Base-by-base conservation (phyloP, 257 asterid genomes). In the Lithospermum erythrorhizon region DNA sequence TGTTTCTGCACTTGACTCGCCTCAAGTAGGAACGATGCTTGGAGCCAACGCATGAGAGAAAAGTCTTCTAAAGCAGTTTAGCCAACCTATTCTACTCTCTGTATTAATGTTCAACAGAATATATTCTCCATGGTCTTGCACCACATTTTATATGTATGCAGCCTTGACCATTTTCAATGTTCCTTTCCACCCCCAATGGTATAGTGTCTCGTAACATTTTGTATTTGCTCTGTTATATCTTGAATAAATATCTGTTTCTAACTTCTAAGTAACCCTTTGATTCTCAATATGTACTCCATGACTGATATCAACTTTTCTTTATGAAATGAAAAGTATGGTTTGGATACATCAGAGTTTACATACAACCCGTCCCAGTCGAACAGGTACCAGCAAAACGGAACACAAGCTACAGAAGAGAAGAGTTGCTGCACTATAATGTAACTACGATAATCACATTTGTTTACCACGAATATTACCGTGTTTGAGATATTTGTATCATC, bases 21-120 rank as follows among this genome's bases (percentile, higher is more conserved):
- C 67, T 85, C 99, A 11, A 89, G 93, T 66, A 83, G 97, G 71
- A 93, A 72, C 51, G 99, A 93, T 72, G 97, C 99, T 61, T 93
- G 99, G 99, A 93, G 99, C 67, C 65, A 89, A 55, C 95, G 99
- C 32, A 93, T 93, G 97, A 76, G 95, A 74, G 97, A 89, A 69
- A 93, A 93, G 99, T 97, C 85, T 35, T 45, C 29, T 60, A 4
- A n/a, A n/a, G n/a, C 49, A 15, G 6, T 25, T 24, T n/a, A n/a
- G 21, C 8, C 55, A 45, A 20, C 27, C 11, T 25, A 41, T 14
- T 14, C 18, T 41, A 41, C 18, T 41, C 49, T 1, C 18, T 41
- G 13, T 14, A 41, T 41, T n/a, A 41, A 41, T 41, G 49, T 41
- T 41, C 5, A 13, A 41, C 13, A 13, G 18, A 35, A 35, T 35